Base-by-base conservation (phyloP, 1,139 yeast genomes). In the Candida sanyaensis region DNA sequence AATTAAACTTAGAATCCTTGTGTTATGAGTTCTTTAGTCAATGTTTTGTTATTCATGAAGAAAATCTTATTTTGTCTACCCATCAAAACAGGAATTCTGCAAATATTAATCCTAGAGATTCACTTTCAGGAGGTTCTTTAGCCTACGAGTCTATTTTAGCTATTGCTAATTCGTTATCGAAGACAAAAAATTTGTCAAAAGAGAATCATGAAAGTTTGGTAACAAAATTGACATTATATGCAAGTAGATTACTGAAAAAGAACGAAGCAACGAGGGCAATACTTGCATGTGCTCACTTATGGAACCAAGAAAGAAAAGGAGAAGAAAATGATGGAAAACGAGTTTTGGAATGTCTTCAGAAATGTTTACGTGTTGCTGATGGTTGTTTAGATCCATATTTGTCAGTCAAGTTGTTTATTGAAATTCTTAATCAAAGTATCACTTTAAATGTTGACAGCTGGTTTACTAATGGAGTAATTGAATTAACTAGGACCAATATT, bases 11-110 rank as follows among this genome's bases (percentile, higher is more conserved):
- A 50, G 68, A 71, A 45, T 60, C 68, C 48, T 82, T 89, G 34
- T 76, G 93, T n/a, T 89, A 88, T 65, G 99, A 93, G 66, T 84
- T 90, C 58, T 89, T 88, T 66, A 92, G 88, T 29, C 96, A 91
- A 64, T 86, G 96, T 4, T 90, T 91, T 63, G 80, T 92, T 2
- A 80, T 90, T 1, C 93, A 89, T 64, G 99, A 93, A 64, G 98
- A 93, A 60, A 76, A 83, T 28, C 73, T 74, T 52, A 65, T 69
- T 34, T 48, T 66, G 39, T 56, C 57, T 30, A 49, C 61, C 9
- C 50, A 58, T 30, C 56, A 50, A 21, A 56, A 51, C 36, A 50
- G 55, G 27, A 59, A 59, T 36, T 46, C 52, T 29, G 57, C 54
- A 34, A 48, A 51, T 44, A 44, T 57, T 26, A 64, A 63, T 48